Base-by-base conservation (phyloP, 805 yeast genomes). In the Cyberlindnera sargentensis region DNA sequence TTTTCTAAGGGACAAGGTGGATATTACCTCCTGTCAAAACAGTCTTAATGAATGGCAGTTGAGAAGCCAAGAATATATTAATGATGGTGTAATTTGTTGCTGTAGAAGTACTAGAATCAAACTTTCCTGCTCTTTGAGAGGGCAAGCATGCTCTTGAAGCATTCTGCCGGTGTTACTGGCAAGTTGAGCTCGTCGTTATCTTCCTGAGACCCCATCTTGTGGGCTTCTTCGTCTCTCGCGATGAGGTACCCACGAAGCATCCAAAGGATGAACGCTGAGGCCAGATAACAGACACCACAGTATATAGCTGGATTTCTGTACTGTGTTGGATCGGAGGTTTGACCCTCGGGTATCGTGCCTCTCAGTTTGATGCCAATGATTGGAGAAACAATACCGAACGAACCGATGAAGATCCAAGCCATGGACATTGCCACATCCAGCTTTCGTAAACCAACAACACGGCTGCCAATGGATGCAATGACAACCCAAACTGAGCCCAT, bases 401-500 rank as follows among this genome's bases (percentile, higher is more conserved):
- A 45, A 8, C 82, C 85, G 37, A 72, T 53, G 31, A 71, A 62
- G 24, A 71, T 51, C 84, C 84, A 80, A 5, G 73, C 52, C 73
- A 76, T 67, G 11, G 77, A 73, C 42, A 72, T 62, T 0, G 71
- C 58, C 23, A 75, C 70, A 41, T 73, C 73, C 54, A 78, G 59
- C 48, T 73, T 75, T 32, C 67, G 59, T 31, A 80, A 55, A 0
- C 86, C 86, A 15, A 72, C 73, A 25, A 79, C 63, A 40, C 78
- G 59, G 3, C 81, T 72, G 2, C 71, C 59, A 29, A 77, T 64
- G 6, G 83, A 71, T 0, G 81, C 73, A 47, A 72, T 51, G 3
- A 76, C 70, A 4, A 80, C 73, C 73, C 78, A 81, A 36, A 80
- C 65, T 9, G 78, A 67, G 3, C 87, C 87, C 82, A 80, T 79